A percentile compares a stretch with the other conserved stretches of the same genome.
Conservation (phyloP, 495 filamentous ascomycete genomes). For the Penicillium bovifimosum region DNA sequence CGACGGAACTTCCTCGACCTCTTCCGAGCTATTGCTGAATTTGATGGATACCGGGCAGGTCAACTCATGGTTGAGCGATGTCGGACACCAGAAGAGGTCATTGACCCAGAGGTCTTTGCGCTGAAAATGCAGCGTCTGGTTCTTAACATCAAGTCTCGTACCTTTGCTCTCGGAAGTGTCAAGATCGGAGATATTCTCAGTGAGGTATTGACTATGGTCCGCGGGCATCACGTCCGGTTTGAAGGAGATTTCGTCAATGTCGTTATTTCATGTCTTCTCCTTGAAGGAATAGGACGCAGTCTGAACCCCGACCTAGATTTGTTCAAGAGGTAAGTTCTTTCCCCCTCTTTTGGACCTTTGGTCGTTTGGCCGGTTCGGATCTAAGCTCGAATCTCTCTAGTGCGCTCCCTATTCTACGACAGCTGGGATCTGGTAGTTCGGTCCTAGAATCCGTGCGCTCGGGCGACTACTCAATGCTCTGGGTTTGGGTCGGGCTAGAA, state of each 20-base stretch:
- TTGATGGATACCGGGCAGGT: conserved; percentile 93
- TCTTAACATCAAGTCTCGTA: conserved; percentile 78
- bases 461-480: conserved; percentile 85
- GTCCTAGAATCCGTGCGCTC: conserved; percentile 46
- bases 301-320: conserved; percentile 85
- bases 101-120: conserved; percentile 84
- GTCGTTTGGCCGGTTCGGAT: not conserved
- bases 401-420: conserved; percentile 84
- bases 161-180: conserved; percentile 89
- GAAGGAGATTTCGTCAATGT: conserved; percentile 99
- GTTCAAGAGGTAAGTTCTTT: conserved; percentile 60
- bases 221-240: conserved; percentile 85
- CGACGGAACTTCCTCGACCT: conserved; percentile 90
- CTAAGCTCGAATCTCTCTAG: conserved; percentile 34
- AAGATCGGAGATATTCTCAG: conserved; percentile 94
- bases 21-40: conserved; percentile 93
- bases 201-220: conserved; percentile 87
- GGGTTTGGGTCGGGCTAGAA: conserved; percentile 90
- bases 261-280: conserved; percentile 85
- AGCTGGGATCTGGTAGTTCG: conserved; percentile 66
- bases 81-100: conserved; percentile 80
- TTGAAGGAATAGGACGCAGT: conserved; percentile 89
- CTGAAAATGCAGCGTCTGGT: conserved; percentile 96
- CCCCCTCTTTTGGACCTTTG: no score
- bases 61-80: conserved; percentile 95